Percentiles rank a stretch among this genome's conserved stretches.
phyloP scores from a whole-genome alignment of 2,329 filamentous ascomycete genomes.

The Colletotrichum falcatum region DNA sequence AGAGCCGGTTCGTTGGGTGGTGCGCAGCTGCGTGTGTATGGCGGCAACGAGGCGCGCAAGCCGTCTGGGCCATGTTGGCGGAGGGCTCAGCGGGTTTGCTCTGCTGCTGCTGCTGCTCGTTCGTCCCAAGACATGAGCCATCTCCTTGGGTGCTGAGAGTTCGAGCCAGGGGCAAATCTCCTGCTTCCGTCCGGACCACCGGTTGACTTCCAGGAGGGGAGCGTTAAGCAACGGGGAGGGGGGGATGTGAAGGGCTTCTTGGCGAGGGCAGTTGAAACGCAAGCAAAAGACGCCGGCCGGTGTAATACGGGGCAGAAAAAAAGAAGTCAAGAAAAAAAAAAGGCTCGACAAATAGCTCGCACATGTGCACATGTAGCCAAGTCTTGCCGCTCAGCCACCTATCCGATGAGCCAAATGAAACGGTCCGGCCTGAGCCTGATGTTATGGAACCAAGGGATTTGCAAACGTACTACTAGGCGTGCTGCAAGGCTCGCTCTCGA shows the following conservation, averaged over 20 bases:
- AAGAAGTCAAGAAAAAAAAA: too few relatives aligned
- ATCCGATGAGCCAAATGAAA: constrained; percentile 22
- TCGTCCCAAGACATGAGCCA: constrained; percentile 8
- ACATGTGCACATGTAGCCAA: not conserved
- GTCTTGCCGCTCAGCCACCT: constrained; percentile 27
- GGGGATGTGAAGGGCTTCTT: not conserved
- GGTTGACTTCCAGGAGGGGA: constrained; percentile 5
- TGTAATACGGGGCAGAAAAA: too few relatives aligned
- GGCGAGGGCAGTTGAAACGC: not conserved
- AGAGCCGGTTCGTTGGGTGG: too few relatives aligned
- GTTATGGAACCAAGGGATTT: not conserved
- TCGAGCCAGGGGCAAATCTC: not conserved
- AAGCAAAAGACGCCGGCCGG: too few relatives aligned
- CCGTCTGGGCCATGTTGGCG: too few relatives aligned
- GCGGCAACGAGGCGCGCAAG: too few relatives aligned
- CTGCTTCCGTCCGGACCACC: constrained; percentile 28
- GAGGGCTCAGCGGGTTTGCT: too few relatives aligned
- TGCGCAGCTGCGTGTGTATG: too few relatives aligned
- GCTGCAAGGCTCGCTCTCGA: constrained; percentile 19
- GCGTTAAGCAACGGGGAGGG: not conserved
- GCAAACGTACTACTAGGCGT: too few relatives aligned
- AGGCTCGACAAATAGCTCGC: not conserved
- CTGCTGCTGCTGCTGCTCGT: not conserved
- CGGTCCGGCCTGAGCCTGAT: not conserved
- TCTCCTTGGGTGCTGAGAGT: not conserved